Conservation (phyloP, 805 yeast genomes). For the Barnettozyma pratensis region DNA sequence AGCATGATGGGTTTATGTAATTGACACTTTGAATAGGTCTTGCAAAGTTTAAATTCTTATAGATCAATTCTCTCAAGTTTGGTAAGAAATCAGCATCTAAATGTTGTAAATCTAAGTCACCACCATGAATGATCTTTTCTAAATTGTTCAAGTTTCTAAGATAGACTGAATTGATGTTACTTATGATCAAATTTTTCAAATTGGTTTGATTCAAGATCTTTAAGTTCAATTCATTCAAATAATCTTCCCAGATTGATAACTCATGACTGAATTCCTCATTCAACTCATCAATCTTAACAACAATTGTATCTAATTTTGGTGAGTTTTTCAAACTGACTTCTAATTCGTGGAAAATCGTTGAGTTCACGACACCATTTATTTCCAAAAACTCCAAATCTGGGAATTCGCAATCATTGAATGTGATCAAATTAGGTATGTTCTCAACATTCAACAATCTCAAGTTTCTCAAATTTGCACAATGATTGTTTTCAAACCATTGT, state of each 20-base stretch:
- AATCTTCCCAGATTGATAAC: conserved; percentile 5
- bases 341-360: conserved; percentile 3
- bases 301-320: conserved; percentile 7
- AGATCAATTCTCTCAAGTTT: conserved; percentile 2
- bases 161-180: neutral
- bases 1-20: conserved; percentile 5
- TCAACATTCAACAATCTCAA: neutral
- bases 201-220: neutral
- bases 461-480: neutral
- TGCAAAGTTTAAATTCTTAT: neutral
- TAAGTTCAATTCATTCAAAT: conserved; percentile 1
- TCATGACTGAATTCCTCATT: conserved; percentile 3
- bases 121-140: conserved; percentile 6
- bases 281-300: conserved; percentile 11
- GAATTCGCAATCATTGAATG: neutral
- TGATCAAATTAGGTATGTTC: conserved; percentile 2
- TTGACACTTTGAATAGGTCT: conserved; percentile 7
- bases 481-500: neutral
- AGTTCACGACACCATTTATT: conserved; percentile 3
- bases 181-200: conserved; percentile 1
- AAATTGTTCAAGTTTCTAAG: neutral
- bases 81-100: conserved; percentile 10
- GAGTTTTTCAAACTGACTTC: conserved; percentile 1
- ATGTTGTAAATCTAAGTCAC: conserved; percentile 3
- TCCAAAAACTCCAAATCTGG: conserved; percentile 4